Evolutionary conservation across 345 rosid species (phyloP), one percentile per base, ranked within the genome.

Genomic region (Corymbia maculata): DNA sequence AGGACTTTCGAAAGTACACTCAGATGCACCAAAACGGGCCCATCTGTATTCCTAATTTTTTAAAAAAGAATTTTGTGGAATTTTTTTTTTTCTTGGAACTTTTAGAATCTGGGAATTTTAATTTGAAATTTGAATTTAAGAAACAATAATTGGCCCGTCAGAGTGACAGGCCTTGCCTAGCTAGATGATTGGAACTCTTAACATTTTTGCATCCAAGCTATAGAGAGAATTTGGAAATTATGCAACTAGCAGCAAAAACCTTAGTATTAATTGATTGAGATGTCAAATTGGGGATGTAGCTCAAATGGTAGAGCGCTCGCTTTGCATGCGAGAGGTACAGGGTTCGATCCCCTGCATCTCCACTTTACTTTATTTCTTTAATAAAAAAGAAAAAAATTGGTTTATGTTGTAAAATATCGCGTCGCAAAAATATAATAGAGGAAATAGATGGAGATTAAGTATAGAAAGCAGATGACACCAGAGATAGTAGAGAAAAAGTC

Each of bases 301-400:
- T 93, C 94, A 93, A 94, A 92, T 92, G 96, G 95, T 92, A 94
- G 93, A 93, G 94, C 92, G 93, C 92, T 86, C 91, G 94, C 94
- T 92, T 93, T 92, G 94, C 94, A 93, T 92, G 93, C 92, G 93
- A 85, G 93, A 91, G 94, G 92, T 89, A 92, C 92, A 91, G 92
- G 92, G 93, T 92, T 92, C 93, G 93, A 93, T 93, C 61, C 92
- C 92, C 92, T 91, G 94, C 93, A 92, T 92, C 93, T 91, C 94
- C 94, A 93, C 4, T 3, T 4, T 6, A 19, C 1, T 52, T 51
- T 51, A 51, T 15, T 13, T 11, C 51, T 4, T 50, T 10, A 50
- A 50, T 50, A 10, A 50, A 50, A 50, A 36, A 36, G 42, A 36
- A 36, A 36, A 36, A 36, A 36, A 36, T 36, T 36, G 42, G 42